Base-by-base conservation (phyloP, 2,329 filamentous ascomycete genomes). In the Knufia fluminis region DNA sequence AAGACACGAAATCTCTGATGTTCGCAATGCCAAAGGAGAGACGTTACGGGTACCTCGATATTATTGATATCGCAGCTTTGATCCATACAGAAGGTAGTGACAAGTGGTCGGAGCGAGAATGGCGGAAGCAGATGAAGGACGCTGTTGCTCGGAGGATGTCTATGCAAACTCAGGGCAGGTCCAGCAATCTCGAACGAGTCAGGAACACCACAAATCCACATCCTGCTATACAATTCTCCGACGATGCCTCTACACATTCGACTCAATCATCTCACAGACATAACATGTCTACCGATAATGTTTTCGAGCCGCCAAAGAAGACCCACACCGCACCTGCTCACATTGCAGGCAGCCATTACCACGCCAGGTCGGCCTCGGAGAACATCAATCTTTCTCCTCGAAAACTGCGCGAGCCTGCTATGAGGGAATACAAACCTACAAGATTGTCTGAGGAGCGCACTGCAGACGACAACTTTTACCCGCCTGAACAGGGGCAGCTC, bases 1-100 rank as follows among this genome's bases (percentile, higher is more conserved):
- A 90, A 39, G 90, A 97, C 66, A 75, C 86, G 3, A 80, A 88
- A 40, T 94, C 92, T 50, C 75, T 98, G 56, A 98, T 98, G 92
- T 98, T 97, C 66, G 92, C 90, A 4, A 94, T 98, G 83, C 91
- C 92, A 0, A 87, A 86, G 59, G 82, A 92, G 59, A 81, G 83
- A 47, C 79, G 86, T 56, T 94, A 94, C 61, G 90, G 91, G 0
- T 97, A 97, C 61, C 70, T 98, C 22, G 92, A 97, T 61, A 81
- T 89, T 31, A 69, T 90, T 49, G 92, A 98, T 62, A 86, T 97
- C 14, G 82, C 83, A 3, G 77, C 77, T 47, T 71, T 97, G 36
- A 89, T 98, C 53, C 76, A 85, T 54, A 83, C 83, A 2, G 78
- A 88, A 2, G 86, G 85, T 17, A 94, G 85, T 64, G 70, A 78